Base-by-base conservation (phyloP, 1,139 yeast genomes). In the Geotrichum histeridarum region DNA sequence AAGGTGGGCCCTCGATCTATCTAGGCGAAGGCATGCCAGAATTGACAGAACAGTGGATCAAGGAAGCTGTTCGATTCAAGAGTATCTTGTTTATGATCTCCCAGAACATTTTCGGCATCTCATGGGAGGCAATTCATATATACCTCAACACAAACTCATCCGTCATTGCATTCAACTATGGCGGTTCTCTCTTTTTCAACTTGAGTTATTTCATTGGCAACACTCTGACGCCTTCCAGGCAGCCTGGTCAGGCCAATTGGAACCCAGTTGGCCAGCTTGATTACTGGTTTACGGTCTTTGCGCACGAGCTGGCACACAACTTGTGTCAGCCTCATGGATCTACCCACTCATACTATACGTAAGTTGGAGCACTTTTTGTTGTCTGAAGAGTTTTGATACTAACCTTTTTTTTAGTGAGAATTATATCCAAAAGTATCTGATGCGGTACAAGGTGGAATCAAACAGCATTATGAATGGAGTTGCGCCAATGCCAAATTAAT, bases 271-370 rank as follows among this genome's bases (percentile, higher is more conserved):
- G 60, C n/a, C 57, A 68, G 12, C 53, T 67, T 45, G 69, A 70
- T 53, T 73, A 63, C 57, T 73, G 76, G 74, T 73, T 63, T 53
- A 70, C 74, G 1, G 66, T 72, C 8, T 61, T 70, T 56, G 75
- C 76, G 1, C 77, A 73, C 51, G 77, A 73, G 56, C 59, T 73
- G 51, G 76, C 77, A 2, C 77, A 73, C 59, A 73, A 73, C 55
- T 52, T 73, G 42, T 71, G 63, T 3, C 27, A 60, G 1, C 61
- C 66, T 9, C 77, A 73, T 56, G 75, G 75, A 8, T 64, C 67
- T 14, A 59, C 61, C 43, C 77, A 73, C 56, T 68, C 74, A 7
- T 70, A 61, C 52, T 69, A 63, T 54, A 61, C 73, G 33, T 75
- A 71, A 56, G 57, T 64, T n/a, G n/a, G n/a, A n/a, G n/a, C 9